Conservation (phyloP, 257 asterid species). For the Knoxia roxburghii region DNA sequence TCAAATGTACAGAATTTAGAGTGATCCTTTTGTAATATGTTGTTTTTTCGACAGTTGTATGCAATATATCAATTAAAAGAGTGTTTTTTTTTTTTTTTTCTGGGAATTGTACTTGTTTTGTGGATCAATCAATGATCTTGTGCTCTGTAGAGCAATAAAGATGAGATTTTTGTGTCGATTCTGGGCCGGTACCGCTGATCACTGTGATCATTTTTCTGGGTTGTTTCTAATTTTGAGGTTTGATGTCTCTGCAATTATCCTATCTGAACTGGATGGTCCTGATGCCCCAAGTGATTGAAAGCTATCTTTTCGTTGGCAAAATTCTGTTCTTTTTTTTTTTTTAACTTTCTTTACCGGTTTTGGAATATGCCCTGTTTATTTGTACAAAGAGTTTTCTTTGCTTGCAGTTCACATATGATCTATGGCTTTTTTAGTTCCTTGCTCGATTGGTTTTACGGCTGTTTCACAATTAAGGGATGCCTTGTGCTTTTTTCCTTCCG, state of each 20-base stretch:
- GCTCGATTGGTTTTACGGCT: slow-evolving; percentile 13
- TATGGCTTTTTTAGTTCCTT: slow-evolving; percentile 21
- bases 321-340: slow-evolving; percentile 15
- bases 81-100: slow-evolving; percentile 23
- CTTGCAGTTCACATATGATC: slow-evolving; percentile 23
- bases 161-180: slow-evolving; percentile 40
- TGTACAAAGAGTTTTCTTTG: slow-evolving; percentile 36
- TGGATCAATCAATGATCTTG: slow-evolving; percentile 37
- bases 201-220: slow-evolving; percentile 27
- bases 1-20: slow-evolving; percentile 41
- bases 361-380: slow-evolving; percentile 57
- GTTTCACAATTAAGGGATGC: slow-evolving; percentile 1
- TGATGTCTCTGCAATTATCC: neutral
- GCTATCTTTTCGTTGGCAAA: slow-evolving; percentile 21
- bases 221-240: slow-evolving; percentile 9
- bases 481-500: slow-evolving; percentile 1
- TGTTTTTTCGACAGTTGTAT: slow-evolving; percentile 20
- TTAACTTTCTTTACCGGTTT: slow-evolving; percentile 25
- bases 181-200: slow-evolving; percentile 19
- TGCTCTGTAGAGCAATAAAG: slow-evolving; percentile 25
- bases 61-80: slow-evolving; percentile 27
- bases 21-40: slow-evolving; percentile 19
- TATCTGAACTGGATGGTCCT: slow-evolving; percentile 5
- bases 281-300: slow-evolving; percentile 20
- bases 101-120: slow-evolving; percentile 32